A percentile compares a stretch with the other conserved stretches of the same genome.
phyloP scores from a whole-genome alignment of 129 eudicot genomes.

The Silybum marianum region DNA sequence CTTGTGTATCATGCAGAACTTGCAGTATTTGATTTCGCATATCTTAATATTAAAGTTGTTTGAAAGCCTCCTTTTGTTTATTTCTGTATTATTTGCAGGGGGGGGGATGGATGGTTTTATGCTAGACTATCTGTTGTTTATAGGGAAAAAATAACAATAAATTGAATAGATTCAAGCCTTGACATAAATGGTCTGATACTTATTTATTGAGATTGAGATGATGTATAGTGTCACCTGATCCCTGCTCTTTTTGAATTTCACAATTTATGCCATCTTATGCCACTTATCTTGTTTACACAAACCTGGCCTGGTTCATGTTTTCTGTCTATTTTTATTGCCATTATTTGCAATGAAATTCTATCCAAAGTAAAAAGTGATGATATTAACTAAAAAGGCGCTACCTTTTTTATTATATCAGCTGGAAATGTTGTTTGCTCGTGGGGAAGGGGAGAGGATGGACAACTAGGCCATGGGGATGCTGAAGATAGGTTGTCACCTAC shows the following conservation, averaged over 20 bases:
- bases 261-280: not conserved
- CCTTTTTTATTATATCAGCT: constrained; percentile 46
- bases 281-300: not conserved
- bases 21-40: not conserved
- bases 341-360: not conserved
- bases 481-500: constrained; percentile 89
- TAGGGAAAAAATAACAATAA: not conserved
- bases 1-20: not conserved
- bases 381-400: not conserved
- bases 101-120: not conserved
- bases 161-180: not conserved
- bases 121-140: not conserved
- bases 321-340: not conserved
- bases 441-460: constrained; percentile 99
- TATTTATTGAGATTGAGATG: not conserved
- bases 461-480: constrained; percentile 95
- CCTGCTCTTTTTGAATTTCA: not conserved
- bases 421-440: constrained; percentile 95
- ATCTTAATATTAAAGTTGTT: not conserved
- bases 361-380: not conserved
- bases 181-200: not conserved
- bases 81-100: not conserved
- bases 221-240: not conserved
- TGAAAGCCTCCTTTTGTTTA: not conserved
- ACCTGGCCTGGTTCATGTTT: not conserved